Evolutionary conservation across 495 filamentous ascomycete genomes (phyloP).

Genomic region (Astrothelium subdiscretum): DNA sequence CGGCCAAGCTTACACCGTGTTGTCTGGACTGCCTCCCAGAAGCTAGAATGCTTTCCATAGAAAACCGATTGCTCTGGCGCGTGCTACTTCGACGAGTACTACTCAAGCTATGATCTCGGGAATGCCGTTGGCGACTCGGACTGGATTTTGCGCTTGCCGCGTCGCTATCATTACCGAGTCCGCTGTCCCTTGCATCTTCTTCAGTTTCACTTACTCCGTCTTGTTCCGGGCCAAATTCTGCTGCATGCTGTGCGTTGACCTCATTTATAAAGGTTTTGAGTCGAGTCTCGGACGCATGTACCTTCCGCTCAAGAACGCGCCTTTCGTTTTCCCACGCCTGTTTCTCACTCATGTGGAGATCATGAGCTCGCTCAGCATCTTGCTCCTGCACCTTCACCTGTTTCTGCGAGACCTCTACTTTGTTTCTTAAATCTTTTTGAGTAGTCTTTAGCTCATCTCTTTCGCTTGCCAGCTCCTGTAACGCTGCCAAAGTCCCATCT

Average conservation of each 20-base stretch:
- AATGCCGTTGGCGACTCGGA: conserved; percentile 57
- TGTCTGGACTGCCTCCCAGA: conserved; percentile 45
- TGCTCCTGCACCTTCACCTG: conserved; percentile 73
- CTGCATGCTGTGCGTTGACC: conserved; percentile 61
- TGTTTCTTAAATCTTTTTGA: conserved; percentile 61
- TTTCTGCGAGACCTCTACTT: conserved; percentile 68
- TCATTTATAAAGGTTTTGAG: conserved; percentile 76
- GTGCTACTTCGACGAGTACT: conserved; percentile 46
- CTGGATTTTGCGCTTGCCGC: conserved; percentile 60
- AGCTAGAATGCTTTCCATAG: neutral
- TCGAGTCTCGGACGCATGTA: conserved; percentile 79
- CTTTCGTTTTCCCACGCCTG: conserved; percentile 72
- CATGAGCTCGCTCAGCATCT: conserved; percentile 62
- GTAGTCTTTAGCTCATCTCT: conserved; percentile 71
- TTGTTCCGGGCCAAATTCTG: conserved; percentile 25
- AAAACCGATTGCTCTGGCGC: conserved; percentile 26
- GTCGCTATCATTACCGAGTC: conserved; percentile 50
- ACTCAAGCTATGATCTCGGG: conserved; percentile 42
- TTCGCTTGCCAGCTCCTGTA: conserved; percentile 72
- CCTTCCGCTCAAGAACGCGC: conserved; percentile 65
- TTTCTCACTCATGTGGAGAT: conserved; percentile 69
- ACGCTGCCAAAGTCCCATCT: conserved; percentile 71
- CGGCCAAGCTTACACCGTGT: conserved; percentile 68
- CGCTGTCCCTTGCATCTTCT: conserved; percentile 36
- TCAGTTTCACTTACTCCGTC: conserved; percentile 39